Conservation (phyloP, 2,329 filamentous ascomycete species). For the Paracorniculantispora psalliotae region DNA sequence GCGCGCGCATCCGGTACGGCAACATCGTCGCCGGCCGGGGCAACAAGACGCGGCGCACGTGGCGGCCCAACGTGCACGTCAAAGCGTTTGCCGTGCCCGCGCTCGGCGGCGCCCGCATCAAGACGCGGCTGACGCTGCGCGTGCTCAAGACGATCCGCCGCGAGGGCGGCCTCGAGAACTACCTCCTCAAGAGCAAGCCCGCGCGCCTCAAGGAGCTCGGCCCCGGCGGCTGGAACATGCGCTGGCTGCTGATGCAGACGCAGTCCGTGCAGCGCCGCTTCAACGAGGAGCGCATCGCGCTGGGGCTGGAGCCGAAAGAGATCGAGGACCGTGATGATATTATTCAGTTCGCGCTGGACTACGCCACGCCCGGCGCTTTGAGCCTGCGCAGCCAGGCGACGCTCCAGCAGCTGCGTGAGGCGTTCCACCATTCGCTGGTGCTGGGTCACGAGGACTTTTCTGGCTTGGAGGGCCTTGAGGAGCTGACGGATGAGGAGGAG, state of each 20-base stretch:
- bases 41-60: conserved; percentile 66
- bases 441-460: conserved; percentile 37
- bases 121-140: conserved; percentile 63
- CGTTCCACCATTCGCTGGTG: conserved; percentile 40
- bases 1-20: conserved; percentile 67
- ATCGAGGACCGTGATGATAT: conserved; percentile 33
- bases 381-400: conserved; percentile 32
- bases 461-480: conserved; percentile 34
- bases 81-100: conserved; percentile 63
- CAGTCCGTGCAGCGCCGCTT: conserved; percentile 59
- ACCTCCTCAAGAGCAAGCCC: conserved; percentile 76
- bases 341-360: conserved; percentile 37
- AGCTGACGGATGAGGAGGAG: conserved; percentile 36
- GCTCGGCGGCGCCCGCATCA: conserved; percentile 57
- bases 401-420: conserved; percentile 33
- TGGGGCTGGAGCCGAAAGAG: conserved; percentile 53
- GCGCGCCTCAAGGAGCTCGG: conserved; percentile 80
- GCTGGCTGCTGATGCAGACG: conserved; percentile 87
- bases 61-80: conserved; percentile 69
- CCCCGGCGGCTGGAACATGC: conserved; percentile 80
- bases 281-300: conserved; percentile 54
- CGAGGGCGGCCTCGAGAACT: conserved; percentile 84
- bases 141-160: conserved; percentile 74
- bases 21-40: conserved; percentile 71
- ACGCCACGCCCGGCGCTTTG: conserved; percentile 36